These are phyloP conservation scores for Thermomucor indicae-seudaticae DNA, from an alignment of 371 early-diverging fungal species.

Conservation along the genomic window DNA sequence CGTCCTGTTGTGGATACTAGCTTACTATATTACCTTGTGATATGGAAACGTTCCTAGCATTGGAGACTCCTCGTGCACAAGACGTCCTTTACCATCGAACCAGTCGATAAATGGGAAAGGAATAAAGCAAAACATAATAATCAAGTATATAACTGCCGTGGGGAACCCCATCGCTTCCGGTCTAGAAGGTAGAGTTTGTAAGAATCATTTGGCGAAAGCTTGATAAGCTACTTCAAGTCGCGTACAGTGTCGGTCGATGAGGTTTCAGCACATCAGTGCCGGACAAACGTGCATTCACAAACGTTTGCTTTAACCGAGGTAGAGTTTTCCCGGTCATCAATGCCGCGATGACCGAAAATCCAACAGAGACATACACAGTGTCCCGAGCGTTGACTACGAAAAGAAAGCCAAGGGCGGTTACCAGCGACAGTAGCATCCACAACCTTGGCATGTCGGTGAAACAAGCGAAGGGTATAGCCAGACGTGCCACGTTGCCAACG, in stretches of 20 bases:
- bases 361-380: too few species aligned
- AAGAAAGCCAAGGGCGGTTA: too few species aligned
- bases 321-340: constrained; percentile 53
- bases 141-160: constrained; percentile 69
- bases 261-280: constrained; percentile 85
- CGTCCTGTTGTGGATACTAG: not conserved
- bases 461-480: too few species aligned
- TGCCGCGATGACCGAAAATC: too few species aligned
- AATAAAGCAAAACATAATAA: constrained; percentile 85
- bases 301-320: constrained; percentile 52
- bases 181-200: constrained; percentile 7
- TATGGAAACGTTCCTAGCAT: constrained; percentile 63
- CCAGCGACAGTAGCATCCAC: too few species aligned
- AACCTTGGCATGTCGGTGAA: too few species aligned
- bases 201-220: not conserved
- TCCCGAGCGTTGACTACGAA: too few species aligned
- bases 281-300: constrained; percentile 68
- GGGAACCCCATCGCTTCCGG: constrained; percentile 43
- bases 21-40: constrained; percentile 49
- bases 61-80: constrained; percentile 35
- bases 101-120: constrained; percentile 88
- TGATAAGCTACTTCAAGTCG: too few species aligned
- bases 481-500: too few species aligned
- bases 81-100: constrained; percentile 46
- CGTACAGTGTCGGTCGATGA: constrained; percentile 67